These are phyloP conservation scores for Marasmius fiardii DNA, from an alignment of 1,284 basidiomycete species.

Conservation along the genomic window DNA sequence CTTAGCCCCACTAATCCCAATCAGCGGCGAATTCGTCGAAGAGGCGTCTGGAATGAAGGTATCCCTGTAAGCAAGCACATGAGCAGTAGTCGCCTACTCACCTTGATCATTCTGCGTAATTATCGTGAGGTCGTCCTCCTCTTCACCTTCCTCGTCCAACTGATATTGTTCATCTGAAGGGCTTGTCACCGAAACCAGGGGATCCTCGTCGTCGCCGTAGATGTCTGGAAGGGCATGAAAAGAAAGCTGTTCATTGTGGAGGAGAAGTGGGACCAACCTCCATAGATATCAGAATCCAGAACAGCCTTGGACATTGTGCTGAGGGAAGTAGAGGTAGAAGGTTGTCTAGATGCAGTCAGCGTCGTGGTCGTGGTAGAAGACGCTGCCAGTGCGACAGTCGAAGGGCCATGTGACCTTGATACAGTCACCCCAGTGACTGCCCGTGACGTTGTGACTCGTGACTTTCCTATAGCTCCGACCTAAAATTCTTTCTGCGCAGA, in stretches of 20 bases:
- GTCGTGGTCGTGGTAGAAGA: neutral
- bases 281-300: slow-evolving; percentile 4
- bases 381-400: neutral
- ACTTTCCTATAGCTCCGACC: too few species aligned
- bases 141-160: slow-evolving; percentile 18
- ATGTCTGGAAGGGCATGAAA: slow-evolving; percentile 25
- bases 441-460: too few species aligned
- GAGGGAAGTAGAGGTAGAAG: neutral
- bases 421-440: neutral
- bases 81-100: slow-evolving; percentile 16
- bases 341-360: neutral
- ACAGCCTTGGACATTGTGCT: neutral
- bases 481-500: too few species aligned
- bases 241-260: neutral
- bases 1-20: neutral
- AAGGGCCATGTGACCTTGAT: neutral
- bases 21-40: neutral
- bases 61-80: neutral
- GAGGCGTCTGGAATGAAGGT: neutral
- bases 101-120: slow-evolving; percentile 19
- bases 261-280: neutral
- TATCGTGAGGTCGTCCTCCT: slow-evolving; percentile 18
- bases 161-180: slow-evolving; percentile 25
- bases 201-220: slow-evolving; percentile 37
- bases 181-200: slow-evolving; percentile 27